These are phyloP conservation scores for Hyphopichia pseudoburtonii DNA, from an alignment of 1,139 yeast genomes.

Conservation along the genomic window DNA sequence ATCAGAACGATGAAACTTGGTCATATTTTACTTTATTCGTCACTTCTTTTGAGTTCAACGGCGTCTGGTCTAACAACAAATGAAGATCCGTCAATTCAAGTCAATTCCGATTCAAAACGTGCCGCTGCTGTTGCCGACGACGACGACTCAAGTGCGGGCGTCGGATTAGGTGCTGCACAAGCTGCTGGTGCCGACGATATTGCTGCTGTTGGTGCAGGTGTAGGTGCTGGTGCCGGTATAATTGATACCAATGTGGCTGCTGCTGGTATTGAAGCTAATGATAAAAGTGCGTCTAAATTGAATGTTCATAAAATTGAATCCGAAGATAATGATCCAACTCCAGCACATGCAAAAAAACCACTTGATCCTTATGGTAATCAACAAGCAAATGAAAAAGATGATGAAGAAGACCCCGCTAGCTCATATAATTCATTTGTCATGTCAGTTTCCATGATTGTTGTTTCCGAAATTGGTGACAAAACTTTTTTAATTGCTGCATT, in stretches of 20 bases:
- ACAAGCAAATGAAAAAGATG: slow-evolving; percentile 6
- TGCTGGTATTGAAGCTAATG: slow-evolving; percentile 1
- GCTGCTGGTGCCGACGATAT: slow-evolving; percentile 1
- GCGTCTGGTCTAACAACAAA: too few relatives aligned
- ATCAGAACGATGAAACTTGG: too few relatives aligned
- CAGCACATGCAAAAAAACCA: slow-evolving; percentile 23
- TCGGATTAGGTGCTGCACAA: not conserved
- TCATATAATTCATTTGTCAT: slow-evolving; percentile 55
- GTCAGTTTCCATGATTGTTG: slow-evolving; percentile 83
- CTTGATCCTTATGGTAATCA: slow-evolving; percentile 16
- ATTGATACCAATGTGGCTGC: not conserved
- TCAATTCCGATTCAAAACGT: not conserved
- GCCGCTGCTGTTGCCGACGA: not conserved
- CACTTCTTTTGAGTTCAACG: not conserved
- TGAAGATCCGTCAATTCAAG: not conserved
- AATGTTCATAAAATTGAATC: slow-evolving; percentile 25
- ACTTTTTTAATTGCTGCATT: slow-evolving; percentile 95
- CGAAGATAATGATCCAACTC: slow-evolving; percentile 34
- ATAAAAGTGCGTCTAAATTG: slow-evolving; percentile 13
- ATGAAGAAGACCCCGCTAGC: slow-evolving; percentile 16
- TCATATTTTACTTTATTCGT: not conserved
- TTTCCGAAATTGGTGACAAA: slow-evolving; percentile 95
- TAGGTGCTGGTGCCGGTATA: not conserved
- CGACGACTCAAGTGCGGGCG: too few relatives aligned
- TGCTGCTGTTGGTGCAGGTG: not conserved